A percentile compares a stretch with the other conserved stretches of the same genome.
These are phyloP conservation scores for Pyrenula aspistea DNA, from an alignment of 495 filamentous ascomycete genomes.

Conservation along the genomic window DNA sequence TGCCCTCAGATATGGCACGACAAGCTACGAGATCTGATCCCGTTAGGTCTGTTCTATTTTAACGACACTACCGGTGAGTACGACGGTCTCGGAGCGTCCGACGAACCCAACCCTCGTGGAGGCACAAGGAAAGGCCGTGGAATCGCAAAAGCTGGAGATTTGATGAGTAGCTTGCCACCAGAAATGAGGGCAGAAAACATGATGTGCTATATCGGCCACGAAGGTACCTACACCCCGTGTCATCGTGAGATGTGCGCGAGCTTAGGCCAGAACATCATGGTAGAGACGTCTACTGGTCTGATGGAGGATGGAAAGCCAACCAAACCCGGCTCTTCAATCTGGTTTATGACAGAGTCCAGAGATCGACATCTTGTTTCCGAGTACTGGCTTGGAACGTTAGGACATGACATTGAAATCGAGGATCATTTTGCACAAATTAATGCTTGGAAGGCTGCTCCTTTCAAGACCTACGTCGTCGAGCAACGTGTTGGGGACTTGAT, in stretches of 20 bases:
- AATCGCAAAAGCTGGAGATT: constrained; percentile 62
- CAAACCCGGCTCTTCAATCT: constrained; percentile 77
- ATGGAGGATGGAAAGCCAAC: constrained; percentile 51
- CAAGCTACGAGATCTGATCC: constrained; percentile 63
- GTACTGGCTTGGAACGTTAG: constrained; percentile 81
- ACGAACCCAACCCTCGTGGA: constrained; percentile 15
- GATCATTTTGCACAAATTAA: constrained; percentile 90
- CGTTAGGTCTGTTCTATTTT: constrained; percentile 69
- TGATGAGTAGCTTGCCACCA: constrained; percentile 85
- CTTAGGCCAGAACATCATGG: constrained; percentile 95
- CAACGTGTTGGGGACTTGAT: constrained; percentile 92
- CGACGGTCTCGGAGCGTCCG: constrained; percentile 32
- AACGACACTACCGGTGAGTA: constrained; percentile 59
- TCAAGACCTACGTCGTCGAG: constrained; percentile 84
- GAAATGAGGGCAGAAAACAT: constrained; percentile 86
- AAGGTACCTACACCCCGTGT: constrained; percentile 92
- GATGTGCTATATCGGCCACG: constrained; percentile 97
- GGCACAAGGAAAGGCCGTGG: constrained; percentile 23
- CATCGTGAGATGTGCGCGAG: constrained; percentile 97
- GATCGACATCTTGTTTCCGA: constrained; percentile 80
- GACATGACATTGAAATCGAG: constrained; percentile 93
- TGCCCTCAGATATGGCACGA: constrained; percentile 77
- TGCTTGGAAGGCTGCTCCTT: constrained; percentile 85
- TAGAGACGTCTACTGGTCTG: constrained; percentile 58
- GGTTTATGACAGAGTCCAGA: constrained; percentile 94